Conservation (phyloP, 2,329 filamentous ascomycete genomes). For the Cladosporium velox region DNA sequence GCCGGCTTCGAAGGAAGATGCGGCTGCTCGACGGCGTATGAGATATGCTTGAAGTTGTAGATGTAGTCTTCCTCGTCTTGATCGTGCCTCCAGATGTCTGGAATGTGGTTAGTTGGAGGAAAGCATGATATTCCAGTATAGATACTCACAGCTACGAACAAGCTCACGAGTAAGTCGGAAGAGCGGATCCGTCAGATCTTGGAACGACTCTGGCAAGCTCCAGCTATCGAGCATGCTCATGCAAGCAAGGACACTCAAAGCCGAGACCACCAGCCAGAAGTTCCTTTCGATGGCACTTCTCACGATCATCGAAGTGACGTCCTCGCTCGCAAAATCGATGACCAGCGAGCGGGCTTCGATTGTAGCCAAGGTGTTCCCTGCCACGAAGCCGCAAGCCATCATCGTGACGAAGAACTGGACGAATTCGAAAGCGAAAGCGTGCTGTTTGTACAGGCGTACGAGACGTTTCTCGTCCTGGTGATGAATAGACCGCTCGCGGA, state of each 20-base stretch:
- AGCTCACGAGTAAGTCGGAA: slow-evolving; percentile 9
- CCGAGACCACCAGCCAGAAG: not conserved
- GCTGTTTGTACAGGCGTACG: slow-evolving; percentile 15
- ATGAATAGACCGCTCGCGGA: slow-evolving; percentile 11
- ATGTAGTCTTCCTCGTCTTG: not conserved
- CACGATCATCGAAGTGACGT: slow-evolving; percentile 7
- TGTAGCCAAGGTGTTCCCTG: slow-evolving; percentile 5
- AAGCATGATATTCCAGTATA: too few relatives aligned
- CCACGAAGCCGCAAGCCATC: slow-evolving; percentile 5
- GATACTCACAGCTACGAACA: slow-evolving; percentile 1
- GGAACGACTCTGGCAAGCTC: slow-evolving; percentile 2
- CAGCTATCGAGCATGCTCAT: slow-evolving; percentile 18
- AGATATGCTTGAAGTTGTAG: not conserved
- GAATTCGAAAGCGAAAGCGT: slow-evolving; percentile 7
- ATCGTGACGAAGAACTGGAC: slow-evolving; percentile 11
- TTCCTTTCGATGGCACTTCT: not conserved
- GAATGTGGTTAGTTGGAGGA: not conserved
- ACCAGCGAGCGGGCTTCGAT: slow-evolving; percentile 7
- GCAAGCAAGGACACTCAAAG: not conserved
- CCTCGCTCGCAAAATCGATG: slow-evolving; percentile 6
- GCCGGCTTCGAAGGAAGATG: not conserved
- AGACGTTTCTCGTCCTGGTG: slow-evolving; percentile 3
- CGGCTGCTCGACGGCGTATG: not conserved
- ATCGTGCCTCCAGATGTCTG: not conserved
- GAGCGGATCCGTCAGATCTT: slow-evolving; percentile 6